Percentiles rank a stretch among this genome's conserved stretches.
Evolutionary conservation across 1,139 yeast genomes (phyloP).

Genomic region (Geotrichum candidum): DNA sequence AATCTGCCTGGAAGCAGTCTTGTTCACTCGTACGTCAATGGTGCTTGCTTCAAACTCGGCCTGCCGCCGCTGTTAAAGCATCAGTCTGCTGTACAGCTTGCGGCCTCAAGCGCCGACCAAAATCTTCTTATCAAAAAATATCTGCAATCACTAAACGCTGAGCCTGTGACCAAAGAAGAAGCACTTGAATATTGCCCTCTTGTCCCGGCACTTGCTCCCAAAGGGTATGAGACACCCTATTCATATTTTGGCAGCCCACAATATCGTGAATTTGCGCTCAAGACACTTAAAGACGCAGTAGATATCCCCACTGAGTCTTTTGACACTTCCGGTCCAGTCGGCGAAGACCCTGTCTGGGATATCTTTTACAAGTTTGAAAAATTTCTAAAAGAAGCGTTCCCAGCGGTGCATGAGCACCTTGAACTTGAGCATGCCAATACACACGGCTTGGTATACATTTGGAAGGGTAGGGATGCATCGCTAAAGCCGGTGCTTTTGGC

Average conservation of each 20-base stretch:
- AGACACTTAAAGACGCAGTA: slow-evolving; percentile 42
- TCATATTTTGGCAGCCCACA: slow-evolving; percentile 10
- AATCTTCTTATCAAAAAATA: neutral
- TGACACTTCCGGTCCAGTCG: slow-evolving; percentile 46
- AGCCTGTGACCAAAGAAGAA: neutral
- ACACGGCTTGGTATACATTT: slow-evolving; percentile 59
- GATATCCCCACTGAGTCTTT: slow-evolving; percentile 56
- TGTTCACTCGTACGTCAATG: neutral
- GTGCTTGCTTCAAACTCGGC: neutral
- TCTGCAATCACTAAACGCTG: neutral
- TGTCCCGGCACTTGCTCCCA: neutral
- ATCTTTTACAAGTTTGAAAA: slow-evolving; percentile 49
- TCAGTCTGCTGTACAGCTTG: neutral
- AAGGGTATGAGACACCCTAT: neutral
- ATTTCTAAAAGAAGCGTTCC: slow-evolving; percentile 54
- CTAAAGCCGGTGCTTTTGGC: slow-evolving; percentile 62
- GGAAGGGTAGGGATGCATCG: slow-evolving; percentile 51
- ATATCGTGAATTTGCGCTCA: slow-evolving; percentile 9
- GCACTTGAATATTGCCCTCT: neutral
- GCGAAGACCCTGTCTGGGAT: slow-evolving; percentile 36
- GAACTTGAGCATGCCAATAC: slow-evolving; percentile 55
- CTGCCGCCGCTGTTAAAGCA: neutral
- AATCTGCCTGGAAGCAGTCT: neutral
- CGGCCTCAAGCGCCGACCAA: neutral
- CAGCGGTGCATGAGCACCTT: slow-evolving; percentile 46